These are phyloP conservation scores for Immersiporthe knoxdaviesiana DNA, from an alignment of 2,329 filamentous ascomycete genomes.

Conservation along the genomic window DNA sequence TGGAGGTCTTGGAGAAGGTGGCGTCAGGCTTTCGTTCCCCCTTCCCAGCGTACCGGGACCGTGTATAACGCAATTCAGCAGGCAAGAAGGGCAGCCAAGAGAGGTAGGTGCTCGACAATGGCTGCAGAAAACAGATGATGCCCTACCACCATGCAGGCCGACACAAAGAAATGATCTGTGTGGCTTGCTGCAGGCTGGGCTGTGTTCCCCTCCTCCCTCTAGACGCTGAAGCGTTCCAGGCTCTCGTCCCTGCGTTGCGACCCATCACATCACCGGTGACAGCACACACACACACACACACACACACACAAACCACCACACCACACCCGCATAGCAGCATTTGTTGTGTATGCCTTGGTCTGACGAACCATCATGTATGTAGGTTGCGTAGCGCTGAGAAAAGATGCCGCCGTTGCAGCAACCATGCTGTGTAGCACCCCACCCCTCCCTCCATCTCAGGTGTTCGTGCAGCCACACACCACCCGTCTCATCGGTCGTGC, in stretches of 20 bases:
- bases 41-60: background rate
- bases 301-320: background rate
- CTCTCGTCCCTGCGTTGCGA: background rate
- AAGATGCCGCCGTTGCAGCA: background rate
- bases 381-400: background rate
- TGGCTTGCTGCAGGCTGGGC: slow-evolving; percentile 5
- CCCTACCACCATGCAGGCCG: slow-evolving; percentile 7
- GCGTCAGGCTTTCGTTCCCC: background rate
- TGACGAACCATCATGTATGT: background rate
- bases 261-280: background rate
- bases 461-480: slow-evolving; percentile 22
- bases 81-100: background rate
- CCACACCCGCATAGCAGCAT: background rate
- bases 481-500: slow-evolving; percentile 16
- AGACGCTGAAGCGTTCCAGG: background rate
- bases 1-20: background rate
- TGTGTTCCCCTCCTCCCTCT: background rate
- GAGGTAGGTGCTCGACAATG: background rate
- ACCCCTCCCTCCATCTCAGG: slow-evolving; percentile 3
- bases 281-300: background rate
- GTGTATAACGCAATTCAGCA: background rate
- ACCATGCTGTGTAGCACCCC: background rate
- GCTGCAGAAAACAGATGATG: background rate
- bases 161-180: slow-evolving; percentile 11
- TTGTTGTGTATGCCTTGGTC: background rate